A percentile compares a stretch with the other conserved stretches of the same genome.
These are phyloP conservation scores for Phytophthora podocarpi DNA, from an alignment of 352 stramenopile genomes.

Conservation along the genomic window DNA sequence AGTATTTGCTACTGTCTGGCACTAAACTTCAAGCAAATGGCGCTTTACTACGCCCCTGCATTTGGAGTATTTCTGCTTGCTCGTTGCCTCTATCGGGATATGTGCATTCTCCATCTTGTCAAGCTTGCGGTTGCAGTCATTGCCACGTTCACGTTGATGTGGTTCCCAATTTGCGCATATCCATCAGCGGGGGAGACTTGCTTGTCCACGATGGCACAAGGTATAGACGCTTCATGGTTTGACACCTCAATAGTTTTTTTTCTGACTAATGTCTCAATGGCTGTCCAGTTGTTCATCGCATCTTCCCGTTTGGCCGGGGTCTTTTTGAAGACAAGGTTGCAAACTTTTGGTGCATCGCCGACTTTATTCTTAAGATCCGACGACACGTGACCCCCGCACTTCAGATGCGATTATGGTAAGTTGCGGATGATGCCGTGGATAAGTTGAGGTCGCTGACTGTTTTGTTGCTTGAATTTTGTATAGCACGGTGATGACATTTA, in stretches of 20 bases:
- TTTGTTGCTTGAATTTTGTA: conserved; percentile 4
- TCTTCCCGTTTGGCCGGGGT: conserved; percentile 96
- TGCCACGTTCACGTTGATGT: conserved; percentile 90
- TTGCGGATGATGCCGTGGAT: not conserved
- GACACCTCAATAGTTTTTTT: not conserved
- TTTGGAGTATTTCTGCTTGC: conserved; percentile 94
- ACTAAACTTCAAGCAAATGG: conserved; percentile 99
- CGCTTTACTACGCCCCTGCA: conserved; percentile 96
- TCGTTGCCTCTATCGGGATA: conserved; percentile 74
- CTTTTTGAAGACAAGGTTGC: conserved; percentile 99
- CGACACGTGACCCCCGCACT: conserved; percentile 46
- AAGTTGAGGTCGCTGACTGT: conserved; percentile 3
- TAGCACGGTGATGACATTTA: conserved; percentile 79
- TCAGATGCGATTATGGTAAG: conserved; percentile 81
- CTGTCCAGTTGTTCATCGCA: conserved; percentile 84
- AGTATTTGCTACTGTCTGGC: conserved; percentile 92
- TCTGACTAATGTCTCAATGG: not conserved
- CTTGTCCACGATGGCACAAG: conserved; percentile 67
- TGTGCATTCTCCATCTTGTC: conserved; percentile 56
- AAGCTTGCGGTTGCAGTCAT: conserved; percentile 90
- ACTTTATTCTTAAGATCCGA: conserved; percentile 81
- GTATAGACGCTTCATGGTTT: conserved; percentile 21
- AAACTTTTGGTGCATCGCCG: conserved; percentile 95
- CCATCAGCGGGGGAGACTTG: conserved; percentile 49
- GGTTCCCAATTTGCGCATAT: conserved; percentile 89